Percentiles rank a stretch among this genome's conserved stretches.
Conservation (phyloP, 257 asterid genomes). For the Plantago major region DNA sequence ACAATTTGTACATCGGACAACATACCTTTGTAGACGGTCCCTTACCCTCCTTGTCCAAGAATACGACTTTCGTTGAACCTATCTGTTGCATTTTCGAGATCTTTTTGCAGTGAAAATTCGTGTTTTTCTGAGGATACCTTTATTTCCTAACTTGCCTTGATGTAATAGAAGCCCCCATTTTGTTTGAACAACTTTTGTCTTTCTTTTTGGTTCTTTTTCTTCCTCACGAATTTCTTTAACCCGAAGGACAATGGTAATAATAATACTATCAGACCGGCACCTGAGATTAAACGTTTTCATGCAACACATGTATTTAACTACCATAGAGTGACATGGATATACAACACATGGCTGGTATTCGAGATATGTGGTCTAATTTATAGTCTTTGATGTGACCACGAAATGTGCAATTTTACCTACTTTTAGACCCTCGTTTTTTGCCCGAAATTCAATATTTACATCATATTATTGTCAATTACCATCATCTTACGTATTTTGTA, state of each 20-base stretch:
- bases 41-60: slow-evolving; percentile 26
- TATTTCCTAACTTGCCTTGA: slow-evolving; percentile 13
- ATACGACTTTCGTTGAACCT: slow-evolving; percentile 19
- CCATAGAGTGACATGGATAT: no score
- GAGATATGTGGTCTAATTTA: no score
- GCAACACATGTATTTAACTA: background rate
- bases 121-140: slow-evolving; percentile 13
- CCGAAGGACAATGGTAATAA: slow-evolving; percentile 2
- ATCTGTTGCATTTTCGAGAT: slow-evolving; percentile 21
- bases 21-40: slow-evolving; percentile 25
- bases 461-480: no score
- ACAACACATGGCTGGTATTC: no score
- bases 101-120: slow-evolving; percentile 17
- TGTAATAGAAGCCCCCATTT: slow-evolving; percentile 21
- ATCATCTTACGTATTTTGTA: no score
- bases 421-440: no score
- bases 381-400: no score
- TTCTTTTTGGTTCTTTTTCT: slow-evolving; percentile 15
- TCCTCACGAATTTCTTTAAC: slow-evolving; percentile 7
- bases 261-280: slow-evolving; percentile 19
- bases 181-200: slow-evolving; percentile 13
- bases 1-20: slow-evolving; percentile 19
- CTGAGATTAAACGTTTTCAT: slow-evolving; percentile 11
- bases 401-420: no score
- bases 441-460: no score